These are phyloP conservation scores for Pseudomonodictys pantanalensis DNA, from an alignment of 495 filamentous ascomycete genomes.

Conservation along the genomic window DNA sequence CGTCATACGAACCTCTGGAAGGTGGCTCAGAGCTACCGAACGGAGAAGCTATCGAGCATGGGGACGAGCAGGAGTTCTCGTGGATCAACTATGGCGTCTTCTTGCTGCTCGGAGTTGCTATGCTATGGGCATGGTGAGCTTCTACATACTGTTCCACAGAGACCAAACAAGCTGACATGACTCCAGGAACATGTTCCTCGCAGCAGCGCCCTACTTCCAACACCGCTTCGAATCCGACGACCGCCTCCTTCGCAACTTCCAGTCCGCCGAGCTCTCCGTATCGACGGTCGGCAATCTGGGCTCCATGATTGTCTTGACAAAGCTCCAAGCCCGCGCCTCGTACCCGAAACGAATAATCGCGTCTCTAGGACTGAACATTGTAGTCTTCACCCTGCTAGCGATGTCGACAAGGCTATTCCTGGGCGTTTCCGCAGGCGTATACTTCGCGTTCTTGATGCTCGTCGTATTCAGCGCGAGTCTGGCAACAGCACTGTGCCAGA, in stretches of 20 bases:
- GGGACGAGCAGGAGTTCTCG: constrained; percentile 34
- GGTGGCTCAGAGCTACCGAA: constrained; percentile 30
- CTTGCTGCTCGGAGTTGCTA: constrained; percentile 79
- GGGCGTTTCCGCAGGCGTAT: constrained; percentile 56
- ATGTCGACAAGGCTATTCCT: constrained; percentile 70
- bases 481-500: constrained; percentile 83
- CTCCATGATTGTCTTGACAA: constrained; percentile 69
- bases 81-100: constrained; percentile 84
- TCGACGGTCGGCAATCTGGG: constrained; percentile 77
- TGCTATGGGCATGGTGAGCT: constrained; percentile 94
- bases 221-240: constrained; percentile 68
- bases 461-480: constrained; percentile 78
- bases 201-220: constrained; percentile 90
- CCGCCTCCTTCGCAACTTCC: constrained; percentile 75
- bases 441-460: constrained; percentile 76
- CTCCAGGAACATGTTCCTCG: constrained; percentile 95
- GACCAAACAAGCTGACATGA: constrained; percentile 1
- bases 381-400: constrained; percentile 70
- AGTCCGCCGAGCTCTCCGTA: constrained; percentile 82
- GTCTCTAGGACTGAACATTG: constrained; percentile 69
- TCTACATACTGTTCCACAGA: constrained; percentile 1
- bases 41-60: constrained; percentile 27
- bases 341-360: constrained; percentile 79
- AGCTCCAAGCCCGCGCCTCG: constrained; percentile 71
- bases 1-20: constrained; percentile 40